Evolutionary conservation across 768 basidiomycete species (phyloP).

Genomic region (Amanita polypyramis): DNA sequence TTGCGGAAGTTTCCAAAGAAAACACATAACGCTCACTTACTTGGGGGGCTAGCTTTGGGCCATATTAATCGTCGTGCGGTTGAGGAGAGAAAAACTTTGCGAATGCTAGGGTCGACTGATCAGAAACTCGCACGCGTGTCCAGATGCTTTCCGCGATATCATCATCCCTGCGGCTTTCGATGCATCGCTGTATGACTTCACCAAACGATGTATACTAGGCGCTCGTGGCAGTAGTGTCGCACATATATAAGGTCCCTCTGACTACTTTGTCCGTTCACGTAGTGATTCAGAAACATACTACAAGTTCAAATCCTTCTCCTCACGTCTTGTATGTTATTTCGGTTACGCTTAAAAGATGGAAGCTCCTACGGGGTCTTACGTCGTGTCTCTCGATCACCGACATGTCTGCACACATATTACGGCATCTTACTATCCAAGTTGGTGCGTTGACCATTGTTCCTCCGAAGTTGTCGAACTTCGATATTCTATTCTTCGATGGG

Average conservation of each 20-base stretch:
- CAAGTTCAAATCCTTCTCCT: constrained; percentile 32
- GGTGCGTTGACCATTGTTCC: constrained; percentile 29
- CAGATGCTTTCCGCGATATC: too few species aligned
- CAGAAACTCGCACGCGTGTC: too few species aligned
- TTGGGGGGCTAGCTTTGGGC: too few species aligned
- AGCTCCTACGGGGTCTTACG: constrained; percentile 20
- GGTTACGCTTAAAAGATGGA: constrained; percentile 21
- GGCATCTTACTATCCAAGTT: constrained; percentile 37
- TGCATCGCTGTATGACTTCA: background rate
- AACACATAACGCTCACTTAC: too few species aligned
- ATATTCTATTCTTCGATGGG: constrained; percentile 18
- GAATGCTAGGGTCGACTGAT: too few species aligned
- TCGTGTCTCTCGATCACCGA: constrained; percentile 36
- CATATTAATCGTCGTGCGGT: too few species aligned
- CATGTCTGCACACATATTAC: constrained; percentile 17
- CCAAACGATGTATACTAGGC: background rate
- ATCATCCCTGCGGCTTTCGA: too few species aligned
- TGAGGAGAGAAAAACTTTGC: too few species aligned
- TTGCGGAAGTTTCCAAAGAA: too few species aligned
- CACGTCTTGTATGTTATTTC: constrained; percentile 36
- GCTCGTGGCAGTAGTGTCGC: too few species aligned
- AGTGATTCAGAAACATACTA: constrained; percentile 32
- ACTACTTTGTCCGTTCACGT: background rate
- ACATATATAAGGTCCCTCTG: background rate
- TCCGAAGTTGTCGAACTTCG: constrained; percentile 57